These are phyloP conservation scores for Trichophyton schoenleinii DNA, from an alignment of 2,329 filamentous ascomycete species.

Conservation along the genomic window DNA sequence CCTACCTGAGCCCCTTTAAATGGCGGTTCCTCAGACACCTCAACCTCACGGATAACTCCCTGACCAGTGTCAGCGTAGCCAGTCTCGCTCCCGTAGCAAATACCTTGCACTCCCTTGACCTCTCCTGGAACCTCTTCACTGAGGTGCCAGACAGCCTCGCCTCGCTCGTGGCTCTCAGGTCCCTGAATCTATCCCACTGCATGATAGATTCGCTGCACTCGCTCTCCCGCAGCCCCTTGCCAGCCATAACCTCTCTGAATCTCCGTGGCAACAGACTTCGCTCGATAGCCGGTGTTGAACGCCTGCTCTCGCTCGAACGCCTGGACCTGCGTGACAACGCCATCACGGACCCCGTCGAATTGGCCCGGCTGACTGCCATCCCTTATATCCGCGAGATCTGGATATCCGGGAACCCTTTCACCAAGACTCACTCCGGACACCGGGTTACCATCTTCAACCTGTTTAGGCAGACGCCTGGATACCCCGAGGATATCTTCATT, in stretches of 20 bases:
- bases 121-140: slow-evolving; percentile 86
- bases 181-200: slow-evolving; percentile 87
- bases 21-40: slow-evolving; percentile 92
- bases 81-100: slow-evolving; percentile 74
- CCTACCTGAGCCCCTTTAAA: slow-evolving; percentile 62
- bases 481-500: slow-evolving; percentile 79
- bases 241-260: slow-evolving; percentile 87
- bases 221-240: slow-evolving; percentile 69
- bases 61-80: slow-evolving; percentile 63
- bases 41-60: slow-evolving; percentile 78
- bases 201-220: slow-evolving; percentile 95
- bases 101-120: slow-evolving; percentile 79
- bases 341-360: slow-evolving; percentile 77
- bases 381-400: slow-evolving; percentile 88
- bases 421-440: slow-evolving; percentile 72
- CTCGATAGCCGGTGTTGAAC: slow-evolving; percentile 81
- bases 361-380: slow-evolving; percentile 78
- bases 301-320: slow-evolving; percentile 73
- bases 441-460: slow-evolving; percentile 89
- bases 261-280: slow-evolving; percentile 76
- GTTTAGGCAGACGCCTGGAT: slow-evolving; percentile 80
- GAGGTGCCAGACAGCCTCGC: slow-evolving; percentile 87
- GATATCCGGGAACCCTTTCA: slow-evolving; percentile 84
- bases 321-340: slow-evolving; percentile 85
- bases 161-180: slow-evolving; percentile 72